phyloP scores from a whole-genome alignment of 2,329 filamentous ascomycete genomes.

The Fusarium albidum region DNA sequence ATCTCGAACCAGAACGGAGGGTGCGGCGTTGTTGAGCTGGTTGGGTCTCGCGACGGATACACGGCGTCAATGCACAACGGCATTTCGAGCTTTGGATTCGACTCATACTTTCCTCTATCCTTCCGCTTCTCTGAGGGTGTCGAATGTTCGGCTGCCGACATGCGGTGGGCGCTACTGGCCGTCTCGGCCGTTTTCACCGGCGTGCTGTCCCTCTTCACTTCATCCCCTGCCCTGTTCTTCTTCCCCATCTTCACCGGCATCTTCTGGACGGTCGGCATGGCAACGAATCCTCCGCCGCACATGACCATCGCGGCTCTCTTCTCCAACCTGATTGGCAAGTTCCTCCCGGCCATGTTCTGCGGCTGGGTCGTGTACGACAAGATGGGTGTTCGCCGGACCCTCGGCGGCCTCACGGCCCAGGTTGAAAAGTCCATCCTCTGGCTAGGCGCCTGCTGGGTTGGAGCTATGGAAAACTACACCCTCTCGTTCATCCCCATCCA shows the following conservation, averaged over 20 bases:
- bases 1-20: slow-evolving; percentile 77
- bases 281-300: slow-evolving; percentile 82
- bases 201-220: slow-evolving; percentile 82
- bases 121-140: slow-evolving; percentile 78
- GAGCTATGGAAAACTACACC: slow-evolving; percentile 92
- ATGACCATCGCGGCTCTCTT: slow-evolving; percentile 74
- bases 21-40: slow-evolving; percentile 80
- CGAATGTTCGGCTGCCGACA: slow-evolving; percentile 75
- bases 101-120: slow-evolving; percentile 88
- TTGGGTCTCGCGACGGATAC: slow-evolving; percentile 73
- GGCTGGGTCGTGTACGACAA: slow-evolving; percentile 88
- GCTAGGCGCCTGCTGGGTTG: slow-evolving; percentile 90
- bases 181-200: slow-evolving; percentile 83
- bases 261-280: slow-evolving; percentile 90
- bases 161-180: slow-evolving; percentile 83
- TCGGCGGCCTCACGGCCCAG: slow-evolving; percentile 79
- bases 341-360: slow-evolving; percentile 86
- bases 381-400: slow-evolving; percentile 77
- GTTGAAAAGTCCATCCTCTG: slow-evolving; percentile 90
- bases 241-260: slow-evolving; percentile 81
- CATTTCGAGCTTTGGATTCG: slow-evolving; percentile 79
- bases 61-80: slow-evolving; percentile 72
- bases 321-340: slow-evolving; percentile 80
- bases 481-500: slow-evolving; percentile 94
- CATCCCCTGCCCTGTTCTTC: slow-evolving; percentile 83